Conservation (phyloP, 2,329 filamentous ascomycete genomes). For the Fusarium sp. region DNA sequence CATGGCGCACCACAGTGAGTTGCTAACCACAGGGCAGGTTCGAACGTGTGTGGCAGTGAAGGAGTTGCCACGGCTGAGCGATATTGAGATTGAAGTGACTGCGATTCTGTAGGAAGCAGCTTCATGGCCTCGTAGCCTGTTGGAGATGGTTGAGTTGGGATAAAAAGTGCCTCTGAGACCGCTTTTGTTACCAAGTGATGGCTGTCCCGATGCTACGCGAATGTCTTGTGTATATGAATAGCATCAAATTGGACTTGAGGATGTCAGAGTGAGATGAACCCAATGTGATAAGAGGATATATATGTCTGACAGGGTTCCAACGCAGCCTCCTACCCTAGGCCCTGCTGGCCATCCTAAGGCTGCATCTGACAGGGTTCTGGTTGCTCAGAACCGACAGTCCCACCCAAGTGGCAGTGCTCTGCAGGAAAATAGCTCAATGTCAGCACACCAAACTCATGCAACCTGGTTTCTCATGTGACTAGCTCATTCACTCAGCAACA, state of each 20-base stretch:
- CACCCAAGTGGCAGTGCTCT: not conserved
- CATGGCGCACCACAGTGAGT: not conserved
- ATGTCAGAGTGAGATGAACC: no score
- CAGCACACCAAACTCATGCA: not conserved
- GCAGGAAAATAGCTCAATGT: not conserved
- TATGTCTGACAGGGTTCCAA: no score
- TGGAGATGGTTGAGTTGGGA: no score
- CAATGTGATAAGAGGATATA: no score
- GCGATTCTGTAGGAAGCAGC: not conserved
- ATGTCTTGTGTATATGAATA: no score
- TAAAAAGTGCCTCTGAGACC: not conserved
- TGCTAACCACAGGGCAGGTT: not conserved
- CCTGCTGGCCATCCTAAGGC: not conserved
- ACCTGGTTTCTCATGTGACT: not conserved
- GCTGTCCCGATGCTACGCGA: no score
- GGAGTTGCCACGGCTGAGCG: not conserved
- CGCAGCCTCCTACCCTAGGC: not conserved
- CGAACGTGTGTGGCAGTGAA: not conserved
- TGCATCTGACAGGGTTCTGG: not conserved
- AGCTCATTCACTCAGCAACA: not conserved
- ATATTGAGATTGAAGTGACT: not conserved
- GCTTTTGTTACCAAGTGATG: not conserved
- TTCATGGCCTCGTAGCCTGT: not conserved
- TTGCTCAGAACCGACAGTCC: not conserved
- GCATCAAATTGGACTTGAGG: no score